Evolutionary conservation across 2,329 filamentous ascomycete genomes (phyloP).

Genomic region (Nakataea oryzae): DNA sequence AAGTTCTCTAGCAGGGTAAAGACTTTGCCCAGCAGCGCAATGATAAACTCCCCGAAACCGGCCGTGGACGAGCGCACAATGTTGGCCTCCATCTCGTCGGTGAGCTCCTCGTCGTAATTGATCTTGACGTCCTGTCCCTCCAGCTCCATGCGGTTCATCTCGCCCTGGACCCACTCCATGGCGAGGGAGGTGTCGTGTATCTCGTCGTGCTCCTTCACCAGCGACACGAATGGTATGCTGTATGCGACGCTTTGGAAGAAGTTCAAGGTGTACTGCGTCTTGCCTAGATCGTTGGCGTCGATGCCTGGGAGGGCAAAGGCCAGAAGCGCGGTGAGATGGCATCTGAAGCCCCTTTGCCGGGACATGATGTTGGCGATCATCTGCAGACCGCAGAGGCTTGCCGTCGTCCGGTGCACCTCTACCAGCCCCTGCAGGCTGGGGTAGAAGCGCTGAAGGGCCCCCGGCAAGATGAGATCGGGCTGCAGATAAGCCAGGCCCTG

Average conservation of each 20-base stretch:
- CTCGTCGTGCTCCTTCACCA: conserved; percentile 58
- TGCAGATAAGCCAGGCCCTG: conserved; percentile 87
- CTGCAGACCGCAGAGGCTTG: conserved; percentile 83
- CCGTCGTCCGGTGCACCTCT: conserved; percentile 92
- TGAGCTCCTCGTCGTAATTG: conserved; percentile 73
- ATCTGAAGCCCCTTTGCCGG: conserved; percentile 88
- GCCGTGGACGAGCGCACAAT: conserved; percentile 91
- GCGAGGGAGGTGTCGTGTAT: conserved; percentile 68
- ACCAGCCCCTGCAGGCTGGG: conserved; percentile 93
- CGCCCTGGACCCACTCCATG: conserved; percentile 85
- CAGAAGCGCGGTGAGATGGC: conserved; percentile 89
- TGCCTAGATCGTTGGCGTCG: conserved; percentile 94
- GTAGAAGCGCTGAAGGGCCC: conserved; percentile 90
- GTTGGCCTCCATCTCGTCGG: conserved; percentile 74
- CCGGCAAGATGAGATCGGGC: conserved; percentile 82
- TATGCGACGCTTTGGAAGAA: conserved; percentile 96
- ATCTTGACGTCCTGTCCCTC: conserved; percentile 79
- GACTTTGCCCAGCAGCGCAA: conserved; percentile 83
- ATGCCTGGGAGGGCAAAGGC: conserved; percentile 89
- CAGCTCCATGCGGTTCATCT: conserved; percentile 87
- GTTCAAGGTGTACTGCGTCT: conserved; percentile 87
- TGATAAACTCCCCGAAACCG: conserved; percentile 84
- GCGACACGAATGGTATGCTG: conserved; percentile 82
- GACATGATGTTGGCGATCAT: conserved; percentile 88
- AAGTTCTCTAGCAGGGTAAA: conserved; percentile 94